phyloP scores from a whole-genome alignment of 352 stramenopile genomes.

The Aphanomyces invadans region DNA sequence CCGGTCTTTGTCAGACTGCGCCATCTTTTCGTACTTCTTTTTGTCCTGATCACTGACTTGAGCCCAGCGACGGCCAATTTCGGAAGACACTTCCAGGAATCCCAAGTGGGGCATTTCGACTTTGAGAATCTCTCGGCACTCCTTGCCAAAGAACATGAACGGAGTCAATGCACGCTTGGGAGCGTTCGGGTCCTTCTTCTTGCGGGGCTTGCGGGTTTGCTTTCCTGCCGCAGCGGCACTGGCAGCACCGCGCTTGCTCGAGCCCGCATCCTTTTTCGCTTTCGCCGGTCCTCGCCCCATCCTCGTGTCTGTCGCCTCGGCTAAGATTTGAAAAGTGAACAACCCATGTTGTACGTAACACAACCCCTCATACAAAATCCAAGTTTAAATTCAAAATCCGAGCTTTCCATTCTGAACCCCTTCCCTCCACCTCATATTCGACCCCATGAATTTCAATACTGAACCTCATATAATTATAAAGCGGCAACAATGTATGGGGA shows the following conservation, averaged over 20 bases:
- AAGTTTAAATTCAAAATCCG: slow-evolving; percentile 17
- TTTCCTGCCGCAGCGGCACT: slow-evolving; percentile 10
- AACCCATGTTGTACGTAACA: background rate
- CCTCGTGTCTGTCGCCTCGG: slow-evolving; percentile 7
- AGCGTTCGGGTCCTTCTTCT: slow-evolving; percentile 90
- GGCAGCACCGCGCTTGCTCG: slow-evolving; percentile 10
- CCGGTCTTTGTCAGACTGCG: slow-evolving; percentile 75
- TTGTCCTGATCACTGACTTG: slow-evolving; percentile 51
- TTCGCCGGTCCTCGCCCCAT: slow-evolving; percentile 15
- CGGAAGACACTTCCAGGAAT: slow-evolving; percentile 80
- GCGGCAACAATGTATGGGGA: slow-evolving; percentile 13
- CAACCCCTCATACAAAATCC: slow-evolving; percentile 20
- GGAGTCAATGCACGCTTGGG: slow-evolving; percentile 84
- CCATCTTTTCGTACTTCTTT: slow-evolving; percentile 77
- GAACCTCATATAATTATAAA: slow-evolving; percentile 4
- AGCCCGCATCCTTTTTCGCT: slow-evolving; percentile 5
- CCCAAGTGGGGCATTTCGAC: slow-evolving; percentile 76
- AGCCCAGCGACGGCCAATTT: slow-evolving; percentile 83
- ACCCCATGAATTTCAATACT: slow-evolving; percentile 2
- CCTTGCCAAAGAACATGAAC: slow-evolving; percentile 89
- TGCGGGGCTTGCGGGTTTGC: slow-evolving; percentile 35
- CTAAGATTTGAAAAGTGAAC: slow-evolving; percentile 25
- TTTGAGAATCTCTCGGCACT: slow-evolving; percentile 86
- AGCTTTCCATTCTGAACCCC: slow-evolving; percentile 19
- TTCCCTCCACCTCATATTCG: slow-evolving; percentile 18